Evolutionary conservation across 192 early-diverging fungal genomes (phyloP).

Genomic region (Entomortierella parvispora): DNA sequence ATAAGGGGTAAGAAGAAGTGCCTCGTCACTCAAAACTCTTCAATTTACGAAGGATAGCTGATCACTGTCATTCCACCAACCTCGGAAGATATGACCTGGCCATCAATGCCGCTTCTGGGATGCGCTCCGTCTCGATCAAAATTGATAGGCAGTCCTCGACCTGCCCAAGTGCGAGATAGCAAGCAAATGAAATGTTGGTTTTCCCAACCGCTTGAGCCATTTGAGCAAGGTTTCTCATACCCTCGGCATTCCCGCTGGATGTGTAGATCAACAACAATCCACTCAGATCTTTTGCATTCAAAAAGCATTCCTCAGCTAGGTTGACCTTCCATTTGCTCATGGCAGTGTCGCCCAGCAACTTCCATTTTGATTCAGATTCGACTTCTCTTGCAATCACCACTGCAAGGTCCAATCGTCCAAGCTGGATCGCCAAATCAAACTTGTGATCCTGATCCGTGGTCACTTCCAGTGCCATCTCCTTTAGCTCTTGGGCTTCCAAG

Average conservation of each 20-base stretch:
- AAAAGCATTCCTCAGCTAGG: slow-evolving; percentile 91
- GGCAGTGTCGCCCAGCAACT: slow-evolving; percentile 89
- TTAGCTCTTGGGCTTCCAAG: slow-evolving; percentile 92
- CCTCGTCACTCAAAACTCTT: not conserved
- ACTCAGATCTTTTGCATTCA: slow-evolving; percentile 89
- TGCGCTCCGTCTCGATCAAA: slow-evolving; percentile 86
- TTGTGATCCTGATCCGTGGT: slow-evolving; percentile 95
- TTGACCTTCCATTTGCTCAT: slow-evolving; percentile 90
- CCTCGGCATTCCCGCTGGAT: slow-evolving; percentile 83
- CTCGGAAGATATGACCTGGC: slow-evolving; percentile 89
- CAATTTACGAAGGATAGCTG: not conserved
- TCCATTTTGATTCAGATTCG: slow-evolving; percentile 94
- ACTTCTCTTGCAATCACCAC: slow-evolving; percentile 85
- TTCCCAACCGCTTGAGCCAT: slow-evolving; percentile 78
- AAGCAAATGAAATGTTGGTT: slow-evolving; percentile 93
- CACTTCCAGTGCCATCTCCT: slow-evolving; percentile 93
- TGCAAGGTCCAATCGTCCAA: slow-evolving; percentile 86
- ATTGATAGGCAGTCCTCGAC: slow-evolving; percentile 87
- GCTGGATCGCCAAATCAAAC: slow-evolving; percentile 94
- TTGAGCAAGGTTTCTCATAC: slow-evolving; percentile 79
- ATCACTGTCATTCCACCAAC: slow-evolving; percentile 13
- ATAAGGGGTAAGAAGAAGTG: not conserved
- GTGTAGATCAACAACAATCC: slow-evolving; percentile 93
- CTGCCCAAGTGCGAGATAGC: slow-evolving; percentile 78
- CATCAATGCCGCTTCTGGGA: slow-evolving; percentile 95